Percentiles rank a stretch among this genome's conserved stretches.
Evolutionary conservation across 2,329 filamentous ascomycete genomes (phyloP).

Genomic region (Phaeosphaeriaceae sp.): DNA sequence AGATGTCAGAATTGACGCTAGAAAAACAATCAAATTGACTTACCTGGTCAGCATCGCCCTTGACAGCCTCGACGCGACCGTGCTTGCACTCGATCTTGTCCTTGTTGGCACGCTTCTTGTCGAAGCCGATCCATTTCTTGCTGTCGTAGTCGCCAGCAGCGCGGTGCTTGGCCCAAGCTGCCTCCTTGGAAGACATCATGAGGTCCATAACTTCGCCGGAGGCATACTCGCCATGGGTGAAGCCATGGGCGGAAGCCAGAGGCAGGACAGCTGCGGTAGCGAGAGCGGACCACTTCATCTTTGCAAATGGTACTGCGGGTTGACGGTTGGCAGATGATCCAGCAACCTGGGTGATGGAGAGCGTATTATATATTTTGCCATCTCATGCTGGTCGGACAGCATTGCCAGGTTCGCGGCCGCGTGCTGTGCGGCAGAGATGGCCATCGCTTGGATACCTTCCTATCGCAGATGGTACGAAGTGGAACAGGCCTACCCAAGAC

Average conservation of each 20-base stretch:
- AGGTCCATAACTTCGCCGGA: conserved; percentile 43
- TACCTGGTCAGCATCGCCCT: conserved; percentile 45
- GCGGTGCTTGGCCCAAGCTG: conserved; percentile 42
- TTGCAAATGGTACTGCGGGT: conserved; percentile 27
- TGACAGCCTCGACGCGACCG: conserved; percentile 46
- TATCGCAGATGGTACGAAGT: conserved; percentile 36
- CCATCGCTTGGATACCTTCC: conserved; percentile 37
- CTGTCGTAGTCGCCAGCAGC: conserved; percentile 40
- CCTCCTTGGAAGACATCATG: conserved; percentile 46
- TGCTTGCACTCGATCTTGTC: conserved; percentile 42
- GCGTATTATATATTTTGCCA: conserved; percentile 19
- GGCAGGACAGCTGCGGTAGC: conserved; percentile 38
- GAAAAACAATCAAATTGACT: background rate
- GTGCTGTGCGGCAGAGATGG: conserved; percentile 24
- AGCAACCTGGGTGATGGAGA: conserved; percentile 14
- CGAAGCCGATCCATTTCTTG: conserved; percentile 41
- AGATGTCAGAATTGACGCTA: background rate
- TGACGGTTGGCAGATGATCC: conserved; percentile 30
- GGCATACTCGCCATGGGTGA: conserved; percentile 38
- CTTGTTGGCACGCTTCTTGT: conserved; percentile 35
- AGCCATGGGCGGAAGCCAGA: conserved; percentile 37
- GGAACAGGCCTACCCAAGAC: conserved; percentile 31
- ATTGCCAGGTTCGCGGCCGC: conserved; percentile 15
- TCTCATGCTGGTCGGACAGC: conserved; percentile 3
- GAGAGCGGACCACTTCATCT: conserved; percentile 44